phyloP scores from a whole-genome alignment of 1,284 basidiomycete species.

The Tilletia walkeri region DNA sequence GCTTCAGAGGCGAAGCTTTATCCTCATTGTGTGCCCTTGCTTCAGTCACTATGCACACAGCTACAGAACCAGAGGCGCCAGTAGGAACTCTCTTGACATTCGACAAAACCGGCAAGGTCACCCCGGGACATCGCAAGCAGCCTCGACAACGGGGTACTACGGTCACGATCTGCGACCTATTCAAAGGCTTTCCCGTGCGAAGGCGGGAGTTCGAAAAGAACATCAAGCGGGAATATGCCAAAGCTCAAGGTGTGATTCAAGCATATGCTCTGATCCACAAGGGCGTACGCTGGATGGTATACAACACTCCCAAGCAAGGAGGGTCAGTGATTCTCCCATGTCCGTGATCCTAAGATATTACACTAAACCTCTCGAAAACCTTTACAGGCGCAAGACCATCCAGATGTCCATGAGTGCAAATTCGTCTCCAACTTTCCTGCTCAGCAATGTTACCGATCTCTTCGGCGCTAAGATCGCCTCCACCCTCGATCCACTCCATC shows the following conservation, averaged over 20 bases:
- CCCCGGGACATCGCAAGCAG: slow-evolving; percentile 5
- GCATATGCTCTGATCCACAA: slow-evolving; percentile 78
- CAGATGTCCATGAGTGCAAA: slow-evolving; percentile 73
- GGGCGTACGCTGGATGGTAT: slow-evolving; percentile 73
- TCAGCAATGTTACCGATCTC: slow-evolving; percentile 70
- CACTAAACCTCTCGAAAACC: background rate
- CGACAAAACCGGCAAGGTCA: background rate
- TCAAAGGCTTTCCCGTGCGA: slow-evolving; percentile 80
- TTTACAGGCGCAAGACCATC: slow-evolving; percentile 62
- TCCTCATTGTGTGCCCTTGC: slow-evolving; percentile 86
- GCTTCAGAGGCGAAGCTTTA: slow-evolving; percentile 93
- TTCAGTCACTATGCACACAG: slow-evolving; percentile 58
- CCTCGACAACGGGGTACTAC: slow-evolving; percentile 77
- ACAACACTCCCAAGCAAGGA: slow-evolving; percentile 66
- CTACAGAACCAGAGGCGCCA: slow-evolving; percentile 43
- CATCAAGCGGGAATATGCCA: slow-evolving; percentile 83
- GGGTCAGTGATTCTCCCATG: slow-evolving; percentile 62
- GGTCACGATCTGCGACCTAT: slow-evolving; percentile 71
- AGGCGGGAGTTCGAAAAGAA: slow-evolving; percentile 88
- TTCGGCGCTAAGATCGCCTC: slow-evolving; percentile 82
- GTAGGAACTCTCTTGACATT: slow-evolving; percentile 48
- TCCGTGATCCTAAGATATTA: background rate
- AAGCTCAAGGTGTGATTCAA: slow-evolving; percentile 75
- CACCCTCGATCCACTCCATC: slow-evolving; percentile 70
- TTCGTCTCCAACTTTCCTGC: slow-evolving; percentile 60